These are phyloP conservation scores for Vitis hybrid DNA, from an alignment of 177 flowering plant genomes.

Conservation along the genomic window DNA sequence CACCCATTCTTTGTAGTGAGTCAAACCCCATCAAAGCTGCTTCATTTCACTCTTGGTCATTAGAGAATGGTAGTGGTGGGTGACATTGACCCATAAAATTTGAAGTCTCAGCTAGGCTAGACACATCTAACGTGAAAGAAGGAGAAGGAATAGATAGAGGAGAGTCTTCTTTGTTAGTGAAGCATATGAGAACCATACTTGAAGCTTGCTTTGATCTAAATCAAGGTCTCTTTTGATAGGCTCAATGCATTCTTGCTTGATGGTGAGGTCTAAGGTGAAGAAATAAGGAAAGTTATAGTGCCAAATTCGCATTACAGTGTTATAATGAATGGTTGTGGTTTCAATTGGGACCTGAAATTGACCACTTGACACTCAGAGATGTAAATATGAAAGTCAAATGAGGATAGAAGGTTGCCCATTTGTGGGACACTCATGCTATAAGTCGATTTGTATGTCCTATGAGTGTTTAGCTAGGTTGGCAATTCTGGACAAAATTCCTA, in stretches of 20 bases:
- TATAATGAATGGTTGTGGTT: constrained; percentile 19
- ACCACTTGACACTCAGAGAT: constrained; percentile 35
- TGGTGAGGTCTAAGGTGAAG: constrained; percentile 58
- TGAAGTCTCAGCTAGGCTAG: too few relatives aligned
- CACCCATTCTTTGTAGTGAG: too few relatives aligned
- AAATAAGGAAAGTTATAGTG: constrained; percentile 3
- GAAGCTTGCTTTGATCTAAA: constrained; percentile 69
- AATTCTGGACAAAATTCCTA: too few relatives aligned
- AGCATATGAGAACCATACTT: constrained; percentile 73
- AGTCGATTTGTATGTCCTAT: too few relatives aligned
- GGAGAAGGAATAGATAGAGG: too few relatives aligned
- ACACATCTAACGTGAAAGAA: too few relatives aligned
- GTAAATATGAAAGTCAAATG: constrained; percentile 41
- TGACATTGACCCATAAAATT: too few relatives aligned
- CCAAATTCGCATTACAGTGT: constrained; percentile 12
- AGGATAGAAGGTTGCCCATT: constrained; percentile 70
- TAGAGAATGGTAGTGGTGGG: too few relatives aligned
- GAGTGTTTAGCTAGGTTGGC: too few relatives aligned
- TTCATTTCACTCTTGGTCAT: too few relatives aligned
- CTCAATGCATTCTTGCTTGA: constrained; percentile 56
- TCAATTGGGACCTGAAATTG: constrained; percentile 62
- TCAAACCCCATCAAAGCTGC: too few relatives aligned
- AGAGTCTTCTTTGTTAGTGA: too few relatives aligned
- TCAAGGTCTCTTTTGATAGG: constrained; percentile 72
- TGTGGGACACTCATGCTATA: constrained; percentile 48